phyloP scores from a whole-genome alignment of 2,329 filamentous ascomycete genomes.

The Cryphonectria japonica region DNA sequence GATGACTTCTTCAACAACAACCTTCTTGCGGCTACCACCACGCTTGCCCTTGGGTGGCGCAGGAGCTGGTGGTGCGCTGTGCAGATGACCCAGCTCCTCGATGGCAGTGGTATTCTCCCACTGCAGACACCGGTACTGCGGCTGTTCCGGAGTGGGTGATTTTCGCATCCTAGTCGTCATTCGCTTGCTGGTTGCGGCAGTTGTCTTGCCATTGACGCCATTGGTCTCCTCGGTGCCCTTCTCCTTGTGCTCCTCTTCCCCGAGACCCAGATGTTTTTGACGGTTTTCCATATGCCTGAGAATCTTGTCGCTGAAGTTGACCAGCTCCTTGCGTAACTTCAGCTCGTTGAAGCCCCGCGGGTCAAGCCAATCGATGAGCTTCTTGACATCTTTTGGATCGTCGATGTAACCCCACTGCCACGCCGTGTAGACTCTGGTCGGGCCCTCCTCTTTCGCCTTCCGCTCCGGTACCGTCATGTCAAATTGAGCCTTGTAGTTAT shows the following conservation, averaged over 20 bases:
- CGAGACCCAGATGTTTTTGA: slow-evolving; percentile 67
- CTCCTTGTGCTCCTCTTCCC: slow-evolving; percentile 45
- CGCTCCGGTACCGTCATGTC: slow-evolving; percentile 83
- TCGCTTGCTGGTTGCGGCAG: slow-evolving; percentile 38
- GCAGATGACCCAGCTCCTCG: slow-evolving; percentile 61
- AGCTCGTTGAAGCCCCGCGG: slow-evolving; percentile 82
- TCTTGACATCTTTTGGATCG: slow-evolving; percentile 75
- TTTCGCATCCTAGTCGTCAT: slow-evolving; percentile 53
- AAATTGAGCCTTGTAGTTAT: slow-evolving; percentile 77
- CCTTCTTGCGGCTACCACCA: slow-evolving; percentile 54
- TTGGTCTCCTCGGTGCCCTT: slow-evolving; percentile 32
- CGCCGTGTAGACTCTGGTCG: slow-evolving; percentile 75
- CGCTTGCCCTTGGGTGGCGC: slow-evolving; percentile 53
- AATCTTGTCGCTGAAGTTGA: slow-evolving; percentile 76
- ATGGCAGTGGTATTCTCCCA: slow-evolving; percentile 63
- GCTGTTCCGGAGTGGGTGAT: slow-evolving; percentile 50
- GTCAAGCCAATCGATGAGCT: slow-evolving; percentile 86
- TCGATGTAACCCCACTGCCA: slow-evolving; percentile 91
- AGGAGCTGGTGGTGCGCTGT: slow-evolving; percentile 58
- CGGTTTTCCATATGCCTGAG: slow-evolving; percentile 79
- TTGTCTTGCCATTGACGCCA: slow-evolving; percentile 32
- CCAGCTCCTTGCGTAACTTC: slow-evolving; percentile 85
- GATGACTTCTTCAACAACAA: slow-evolving; percentile 31
- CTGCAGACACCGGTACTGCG: slow-evolving; percentile 52
- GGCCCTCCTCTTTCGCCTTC: slow-evolving; percentile 82